Percentiles rank a stretch among this genome's conserved stretches.
These are phyloP conservation scores for Orychophragmus violaceus DNA, from an alignment of 345 rosid species.

Conservation along the genomic window DNA sequence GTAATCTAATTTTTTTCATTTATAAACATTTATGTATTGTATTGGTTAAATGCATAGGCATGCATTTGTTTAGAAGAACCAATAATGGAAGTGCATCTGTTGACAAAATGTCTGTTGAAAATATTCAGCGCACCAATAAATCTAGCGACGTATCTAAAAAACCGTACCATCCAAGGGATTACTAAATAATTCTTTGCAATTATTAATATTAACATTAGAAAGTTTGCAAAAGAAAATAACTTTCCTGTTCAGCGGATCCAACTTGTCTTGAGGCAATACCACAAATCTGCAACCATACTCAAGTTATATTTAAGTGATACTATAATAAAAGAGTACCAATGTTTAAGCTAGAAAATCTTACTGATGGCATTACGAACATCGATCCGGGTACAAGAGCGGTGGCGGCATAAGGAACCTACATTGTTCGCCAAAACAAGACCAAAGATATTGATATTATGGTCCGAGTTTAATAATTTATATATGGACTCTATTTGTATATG, in stretches of 20 bases:
- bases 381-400: constrained; percentile 29
- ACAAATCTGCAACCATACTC: not conserved
- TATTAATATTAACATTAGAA: not conserved
- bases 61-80: not conserved
- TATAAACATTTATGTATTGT: too few species aligned
- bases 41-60: not conserved
- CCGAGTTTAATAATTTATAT: not conserved
- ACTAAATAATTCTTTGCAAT: not conserved
- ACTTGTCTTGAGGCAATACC: constrained; percentile 81
- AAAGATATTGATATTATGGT: too few species aligned
- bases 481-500: not conserved
- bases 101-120: not conserved
- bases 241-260: constrained; percentile 63
- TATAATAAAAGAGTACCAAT: not conserved
- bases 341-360: constrained; percentile 32
- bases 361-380: constrained; percentile 50
- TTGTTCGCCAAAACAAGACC: not conserved
- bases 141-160: not conserved
- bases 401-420: constrained; percentile 72
- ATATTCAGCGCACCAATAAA: too few species aligned
- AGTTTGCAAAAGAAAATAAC: not conserved
- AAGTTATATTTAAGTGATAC: not conserved
- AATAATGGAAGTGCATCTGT: not conserved
- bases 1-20: too few species aligned
- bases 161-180: not conserved